A percentile compares a stretch with the other conserved stretches of the same genome.
These are phyloP conservation scores for Coelastrella sp. DNA, from an alignment of 139 green algal species.

Conservation along the genomic window DNA sequence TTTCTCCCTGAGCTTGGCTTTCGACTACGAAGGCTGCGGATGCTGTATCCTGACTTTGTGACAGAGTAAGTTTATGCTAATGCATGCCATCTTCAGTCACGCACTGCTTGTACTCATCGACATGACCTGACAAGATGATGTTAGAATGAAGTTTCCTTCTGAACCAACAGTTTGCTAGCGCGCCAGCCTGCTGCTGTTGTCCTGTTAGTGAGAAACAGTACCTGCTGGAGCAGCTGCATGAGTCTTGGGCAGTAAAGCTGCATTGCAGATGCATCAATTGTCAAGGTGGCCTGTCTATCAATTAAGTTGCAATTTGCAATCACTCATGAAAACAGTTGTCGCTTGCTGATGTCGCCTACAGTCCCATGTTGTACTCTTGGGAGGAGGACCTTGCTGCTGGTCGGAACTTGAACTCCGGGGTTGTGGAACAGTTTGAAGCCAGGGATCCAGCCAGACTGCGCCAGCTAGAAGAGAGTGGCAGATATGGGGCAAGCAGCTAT, in stretches of 20 bases:
- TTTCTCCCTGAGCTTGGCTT: conserved; percentile 43
- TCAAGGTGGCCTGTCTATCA: not conserved
- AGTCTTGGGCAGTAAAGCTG: too few relatives aligned
- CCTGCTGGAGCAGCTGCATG: too few relatives aligned
- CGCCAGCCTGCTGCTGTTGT: too few relatives aligned
- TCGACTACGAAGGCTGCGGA: conserved; percentile 39
- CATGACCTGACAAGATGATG: too few relatives aligned
- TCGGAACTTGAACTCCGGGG: not conserved
- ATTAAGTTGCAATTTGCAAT: not conserved
- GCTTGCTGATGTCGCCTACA: not conserved
- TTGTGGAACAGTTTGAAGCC: conserved; percentile 24
- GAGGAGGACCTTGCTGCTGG: conserved; percentile 31
- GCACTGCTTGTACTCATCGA: not conserved
- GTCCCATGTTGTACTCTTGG: conserved; percentile 33
- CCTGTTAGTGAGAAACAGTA: too few relatives aligned
- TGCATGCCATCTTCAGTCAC: not conserved
- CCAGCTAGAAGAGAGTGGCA: conserved; percentile 16
- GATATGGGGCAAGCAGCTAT: conserved; percentile 11
- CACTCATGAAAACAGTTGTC: too few relatives aligned
- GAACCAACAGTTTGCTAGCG: too few relatives aligned
- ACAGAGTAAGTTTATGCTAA: not conserved
- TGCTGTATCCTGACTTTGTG: conserved; percentile 51
- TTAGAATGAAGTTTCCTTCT: not conserved
- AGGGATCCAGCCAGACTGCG: conserved; percentile 1
- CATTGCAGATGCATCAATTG: too few relatives aligned